Evolutionary conservation across 805 yeast species (phyloP), one percentile per base, ranked within the genome.

Genomic region (Suhomyces sp.): DNA sequence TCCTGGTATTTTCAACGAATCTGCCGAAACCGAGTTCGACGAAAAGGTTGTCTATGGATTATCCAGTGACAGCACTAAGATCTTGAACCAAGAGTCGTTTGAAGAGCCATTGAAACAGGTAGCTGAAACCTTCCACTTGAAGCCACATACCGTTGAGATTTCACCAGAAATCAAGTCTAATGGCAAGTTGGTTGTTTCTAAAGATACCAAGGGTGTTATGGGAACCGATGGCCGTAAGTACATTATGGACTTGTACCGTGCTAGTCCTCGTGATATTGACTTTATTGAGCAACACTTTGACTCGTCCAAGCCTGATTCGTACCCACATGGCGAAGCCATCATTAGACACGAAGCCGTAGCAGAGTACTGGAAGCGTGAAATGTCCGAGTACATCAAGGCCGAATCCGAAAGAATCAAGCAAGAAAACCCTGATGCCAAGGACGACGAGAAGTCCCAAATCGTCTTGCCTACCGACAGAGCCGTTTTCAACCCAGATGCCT

Each of bases 151-250:
- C 13, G 84, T 83, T 38, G 79, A 79, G 71, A 68, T 77, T 47
- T 62, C 63, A n/a, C 77, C 76, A 24, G 82, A 81, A 22, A 66
- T 72, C 17, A 60, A 64, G 19, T 62, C 75, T 1, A 70, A 72
- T 29, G 67, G 70, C 19, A 82, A 82, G 49, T 72, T 90, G 44
- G 81, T 80, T 29, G 82, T 91, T 6, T 86, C 96, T 2, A 79
- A 85, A 50, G 92, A 88, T 57, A 82, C 90, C 24, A 93, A 93
- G 71, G 97, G 97, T 60, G 80, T 92, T 65, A 70, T 74, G 36
- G 97, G 98, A 49, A 80, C 86, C 53, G 98, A 93, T 66, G 88
- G 88, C 41, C 83, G 97, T 61, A 81, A 83, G 56, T 94, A 93
- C 66, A 74, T 91, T 57, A 80, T 93, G 62, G 98, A 94, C 64